A percentile compares a stretch with the other conserved stretches of the same genome.
These are phyloP conservation scores for Cercospora beticola DNA, from an alignment of 2,329 filamentous ascomycete species.

Conservation along the genomic window DNA sequence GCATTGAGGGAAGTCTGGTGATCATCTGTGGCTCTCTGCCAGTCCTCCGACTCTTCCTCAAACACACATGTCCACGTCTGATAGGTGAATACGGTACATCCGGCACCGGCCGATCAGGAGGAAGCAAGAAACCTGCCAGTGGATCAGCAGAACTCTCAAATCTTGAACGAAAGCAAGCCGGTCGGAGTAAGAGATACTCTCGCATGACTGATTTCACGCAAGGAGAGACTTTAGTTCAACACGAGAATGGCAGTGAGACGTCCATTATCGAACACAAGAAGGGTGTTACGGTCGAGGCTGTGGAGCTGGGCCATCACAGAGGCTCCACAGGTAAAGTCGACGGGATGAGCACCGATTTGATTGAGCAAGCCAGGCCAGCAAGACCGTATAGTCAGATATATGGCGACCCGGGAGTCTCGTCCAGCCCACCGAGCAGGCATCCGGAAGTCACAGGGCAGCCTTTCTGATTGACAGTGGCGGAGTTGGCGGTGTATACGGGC, in stretches of 20 bases:
- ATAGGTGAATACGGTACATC: constrained; percentile 19
- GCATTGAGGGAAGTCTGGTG: constrained; percentile 24
- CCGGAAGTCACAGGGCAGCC: not conserved
- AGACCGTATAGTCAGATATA: not conserved
- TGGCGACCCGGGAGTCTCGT: not conserved
- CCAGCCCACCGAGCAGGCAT: not conserved
- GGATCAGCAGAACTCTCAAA: constrained; percentile 19
- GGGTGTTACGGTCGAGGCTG: not conserved
- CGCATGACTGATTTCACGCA: constrained; percentile 17
- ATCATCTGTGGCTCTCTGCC: constrained; percentile 24
- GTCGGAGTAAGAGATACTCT: constrained; percentile 9
- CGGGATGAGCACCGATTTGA: not conserved
- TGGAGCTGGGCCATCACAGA: not conserved
- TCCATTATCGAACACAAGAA: constrained; percentile 12
- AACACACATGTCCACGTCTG: constrained; percentile 20
- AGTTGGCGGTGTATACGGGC: not conserved
- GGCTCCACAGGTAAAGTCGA: not conserved
- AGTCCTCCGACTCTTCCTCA: constrained; percentile 22
- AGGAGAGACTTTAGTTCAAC: constrained; percentile 12
- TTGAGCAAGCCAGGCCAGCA: not conserved
- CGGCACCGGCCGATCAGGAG: not conserved
- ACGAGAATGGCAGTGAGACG: constrained; percentile 18
- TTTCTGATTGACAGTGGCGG: not conserved
- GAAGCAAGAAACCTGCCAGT: not conserved
- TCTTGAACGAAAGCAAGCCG: constrained; percentile 10